Percentiles rank a stretch among this genome's conserved stretches.
Conservation (phyloP, 306 rosid species). For the Glycine latifolia region DNA sequence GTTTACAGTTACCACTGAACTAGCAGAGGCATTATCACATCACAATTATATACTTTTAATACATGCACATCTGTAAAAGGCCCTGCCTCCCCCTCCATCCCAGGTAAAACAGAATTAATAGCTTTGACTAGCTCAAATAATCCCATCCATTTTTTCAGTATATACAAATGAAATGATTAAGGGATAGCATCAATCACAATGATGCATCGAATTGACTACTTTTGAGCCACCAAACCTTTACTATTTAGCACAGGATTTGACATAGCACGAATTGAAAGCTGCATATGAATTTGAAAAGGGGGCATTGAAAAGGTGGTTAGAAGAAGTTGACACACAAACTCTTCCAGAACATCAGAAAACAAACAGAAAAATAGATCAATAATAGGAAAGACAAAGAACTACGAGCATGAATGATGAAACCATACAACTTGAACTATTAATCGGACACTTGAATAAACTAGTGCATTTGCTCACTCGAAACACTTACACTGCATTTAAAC, state of each 20-base stretch:
- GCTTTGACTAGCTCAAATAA: neutral
- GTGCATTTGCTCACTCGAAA: neutral
- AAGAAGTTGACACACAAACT: neutral
- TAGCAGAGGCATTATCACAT: neutral
- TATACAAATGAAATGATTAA: neutral
- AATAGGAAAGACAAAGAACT: neutral
- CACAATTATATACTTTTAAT: neutral
- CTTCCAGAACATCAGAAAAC: neutral
- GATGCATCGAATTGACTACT: neutral
- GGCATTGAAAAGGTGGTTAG: neutral
- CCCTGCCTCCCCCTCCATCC: neutral
- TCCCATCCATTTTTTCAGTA: constrained; percentile 1
- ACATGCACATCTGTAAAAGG: neutral
- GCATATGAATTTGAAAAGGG: neutral
- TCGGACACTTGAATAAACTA: neutral
- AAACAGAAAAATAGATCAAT: neutral
- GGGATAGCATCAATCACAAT: neutral
- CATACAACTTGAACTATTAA: neutral
- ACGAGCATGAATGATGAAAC: neutral
- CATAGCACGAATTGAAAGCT: neutral
- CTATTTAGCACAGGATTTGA: neutral
- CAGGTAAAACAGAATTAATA: neutral
- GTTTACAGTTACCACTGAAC: neutral
- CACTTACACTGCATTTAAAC: neutral
- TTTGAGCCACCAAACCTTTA: neutral